Percentiles rank a stretch among this genome's conserved stretches.
These are phyloP conservation scores for Ophiobolus disseminans DNA, from an alignment of 2,329 filamentous ascomycete genomes.

Conservation along the genomic window DNA sequence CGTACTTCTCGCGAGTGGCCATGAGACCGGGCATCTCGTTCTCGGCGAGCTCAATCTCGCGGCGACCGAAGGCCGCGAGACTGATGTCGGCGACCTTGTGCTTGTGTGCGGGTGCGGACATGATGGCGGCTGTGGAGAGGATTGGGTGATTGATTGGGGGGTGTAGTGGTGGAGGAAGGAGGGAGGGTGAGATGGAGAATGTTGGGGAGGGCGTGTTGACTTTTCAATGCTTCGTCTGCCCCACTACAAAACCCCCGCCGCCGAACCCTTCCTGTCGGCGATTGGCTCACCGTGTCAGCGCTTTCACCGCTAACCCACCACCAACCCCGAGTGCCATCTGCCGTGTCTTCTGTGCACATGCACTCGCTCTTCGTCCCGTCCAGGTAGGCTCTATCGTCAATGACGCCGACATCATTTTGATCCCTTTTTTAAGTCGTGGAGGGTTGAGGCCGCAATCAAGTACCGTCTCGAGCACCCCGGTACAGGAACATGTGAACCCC, in stretches of 20 bases:
- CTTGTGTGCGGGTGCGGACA: constrained; percentile 82
- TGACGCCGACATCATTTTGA: too few relatives aligned
- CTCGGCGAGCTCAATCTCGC: constrained; percentile 98
- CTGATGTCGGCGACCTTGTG: constrained; percentile 99
- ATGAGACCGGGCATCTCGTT: constrained; percentile 94
- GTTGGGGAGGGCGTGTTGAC: constrained; percentile 11
- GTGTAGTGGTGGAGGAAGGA: constrained; percentile 19
- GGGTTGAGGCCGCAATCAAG: too few relatives aligned
- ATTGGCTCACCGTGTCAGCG: constrained; percentile 3
- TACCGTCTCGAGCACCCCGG: too few relatives aligned
- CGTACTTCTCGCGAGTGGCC: constrained; percentile 92
- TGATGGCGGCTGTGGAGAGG: constrained; percentile 49
- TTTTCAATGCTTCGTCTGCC: constrained; percentile 10
- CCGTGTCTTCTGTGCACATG: not conserved
- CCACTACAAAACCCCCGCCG: constrained; percentile 7
- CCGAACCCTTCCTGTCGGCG: not conserved
- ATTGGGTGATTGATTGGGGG: constrained; percentile 15
- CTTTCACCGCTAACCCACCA: constrained; percentile 2
- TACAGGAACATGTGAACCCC: too few relatives aligned
- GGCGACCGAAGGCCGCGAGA: constrained; percentile 96
- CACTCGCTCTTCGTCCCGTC: not conserved
- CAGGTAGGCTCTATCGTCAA: too few relatives aligned
- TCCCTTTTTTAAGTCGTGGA: too few relatives aligned
- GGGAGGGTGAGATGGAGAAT: constrained; percentile 12
- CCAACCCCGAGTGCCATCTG: constrained; percentile 1